phyloP scores from a whole-genome alignment of 1,139 yeast species.

The Candida sp. region DNA sequence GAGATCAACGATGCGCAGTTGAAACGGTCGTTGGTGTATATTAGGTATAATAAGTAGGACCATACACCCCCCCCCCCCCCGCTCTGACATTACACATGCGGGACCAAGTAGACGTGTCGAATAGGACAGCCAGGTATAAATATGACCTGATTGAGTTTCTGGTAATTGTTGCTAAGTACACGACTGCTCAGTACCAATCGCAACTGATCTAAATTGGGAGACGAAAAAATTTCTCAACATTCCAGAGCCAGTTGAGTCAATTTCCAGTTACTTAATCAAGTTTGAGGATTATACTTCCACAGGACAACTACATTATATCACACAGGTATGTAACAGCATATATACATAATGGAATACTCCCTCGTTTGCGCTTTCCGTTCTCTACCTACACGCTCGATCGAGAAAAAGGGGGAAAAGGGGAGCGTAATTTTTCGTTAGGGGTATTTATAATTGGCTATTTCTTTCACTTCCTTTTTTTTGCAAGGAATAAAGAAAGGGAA shows the following conservation, averaged over 20 bases:
- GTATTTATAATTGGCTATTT: no score
- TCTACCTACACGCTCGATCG: no score
- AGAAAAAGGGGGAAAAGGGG: no score
- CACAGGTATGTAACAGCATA: neutral
- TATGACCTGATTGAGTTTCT: neutral
- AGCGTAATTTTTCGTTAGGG: no score
- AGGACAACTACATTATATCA: neutral
- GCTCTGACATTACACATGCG: no score
- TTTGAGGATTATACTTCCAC: neutral
- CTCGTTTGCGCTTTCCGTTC: no score
- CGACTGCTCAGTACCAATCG: constrained; percentile 1
- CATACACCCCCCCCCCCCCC: no score
- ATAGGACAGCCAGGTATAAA: neutral
- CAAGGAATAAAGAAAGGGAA: no score
- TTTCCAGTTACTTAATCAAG: constrained; percentile 1
- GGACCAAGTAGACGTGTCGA: no score
- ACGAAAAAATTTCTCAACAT: neutral
- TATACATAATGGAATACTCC: no score
- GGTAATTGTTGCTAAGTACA: neutral
- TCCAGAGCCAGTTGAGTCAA: neutral
- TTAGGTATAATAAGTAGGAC: constrained; percentile 6
- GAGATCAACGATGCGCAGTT: constrained; percentile 35
- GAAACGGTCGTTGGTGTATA: constrained; percentile 31
- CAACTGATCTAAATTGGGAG: neutral
- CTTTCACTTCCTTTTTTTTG: no score